A percentile compares a stretch with the other conserved stretches of the same genome.
phyloP scores from a whole-genome alignment of 164 flowering plant species.

The Sedum album region DNA sequence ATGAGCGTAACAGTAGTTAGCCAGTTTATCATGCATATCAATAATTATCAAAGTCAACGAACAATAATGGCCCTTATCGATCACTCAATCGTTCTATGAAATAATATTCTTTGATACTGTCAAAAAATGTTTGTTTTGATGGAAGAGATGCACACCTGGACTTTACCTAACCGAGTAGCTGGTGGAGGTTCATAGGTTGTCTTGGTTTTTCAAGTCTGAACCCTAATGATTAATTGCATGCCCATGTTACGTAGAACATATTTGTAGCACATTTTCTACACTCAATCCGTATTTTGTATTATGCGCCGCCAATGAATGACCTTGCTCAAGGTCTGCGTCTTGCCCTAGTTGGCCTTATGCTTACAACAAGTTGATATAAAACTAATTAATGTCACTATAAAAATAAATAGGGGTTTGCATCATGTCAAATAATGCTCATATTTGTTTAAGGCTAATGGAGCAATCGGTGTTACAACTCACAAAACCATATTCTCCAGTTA shows the following conservation, averaged over 20 bases:
- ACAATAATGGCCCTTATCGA: no score
- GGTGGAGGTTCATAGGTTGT: neutral
- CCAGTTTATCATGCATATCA: no score
- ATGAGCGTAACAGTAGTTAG: no score
- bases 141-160: neutral
- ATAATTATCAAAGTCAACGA: no score
- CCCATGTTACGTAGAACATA: neutral
- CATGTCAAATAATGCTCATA: neutral
- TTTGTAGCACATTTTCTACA: neutral
- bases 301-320: neutral
- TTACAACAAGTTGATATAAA: neutral
- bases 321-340: neutral
- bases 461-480: neutral
- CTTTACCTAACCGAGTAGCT: neutral
- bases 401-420: neutral
- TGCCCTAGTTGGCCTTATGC: neutral
- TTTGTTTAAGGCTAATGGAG: neutral
- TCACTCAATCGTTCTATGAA: no score
- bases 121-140: neutral
- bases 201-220: neutral
- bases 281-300: neutral
- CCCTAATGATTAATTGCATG: neutral
- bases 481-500: neutral
- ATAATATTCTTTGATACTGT: no score
- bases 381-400: neutral